A percentile compares a stretch with the other conserved stretches of the same genome.
Evolutionary conservation across 352 stramenopile genomes (phyloP).

Genomic region (Globisporangium sylvaticum): DNA sequence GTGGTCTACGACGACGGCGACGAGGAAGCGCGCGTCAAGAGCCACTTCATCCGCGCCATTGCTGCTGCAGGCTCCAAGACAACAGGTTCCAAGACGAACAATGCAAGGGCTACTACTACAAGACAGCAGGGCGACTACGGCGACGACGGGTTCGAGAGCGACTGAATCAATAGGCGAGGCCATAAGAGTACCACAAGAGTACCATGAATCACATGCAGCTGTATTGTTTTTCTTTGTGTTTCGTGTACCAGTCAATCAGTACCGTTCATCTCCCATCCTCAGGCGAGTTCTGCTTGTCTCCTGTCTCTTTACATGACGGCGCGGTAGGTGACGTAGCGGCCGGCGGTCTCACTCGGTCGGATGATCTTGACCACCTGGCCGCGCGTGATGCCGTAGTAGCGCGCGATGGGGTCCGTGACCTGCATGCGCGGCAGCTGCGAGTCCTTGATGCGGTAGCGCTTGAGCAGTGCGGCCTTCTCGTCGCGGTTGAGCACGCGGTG

Average conservation of each 20-base stretch:
- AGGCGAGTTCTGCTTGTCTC: background rate
- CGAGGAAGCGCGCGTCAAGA: constrained; percentile 46
- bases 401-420: constrained; percentile 97
- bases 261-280: too few relatives aligned
- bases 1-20: constrained; percentile 76
- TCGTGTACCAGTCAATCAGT: background rate
- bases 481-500: constrained; percentile 96
- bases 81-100: constrained; percentile 5
- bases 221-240: constrained; percentile 1
- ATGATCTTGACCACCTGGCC: constrained; percentile 99
- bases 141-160: constrained; percentile 61
- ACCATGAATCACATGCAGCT: constrained; percentile 7
- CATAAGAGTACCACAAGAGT: too few relatives aligned
- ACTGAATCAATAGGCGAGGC: too few relatives aligned
- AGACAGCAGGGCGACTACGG: constrained; percentile 34
- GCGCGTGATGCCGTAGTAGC: constrained; percentile 95
- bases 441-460: constrained; percentile 98
- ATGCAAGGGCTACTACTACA: background rate
- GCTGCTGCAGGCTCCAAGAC: too few relatives aligned
- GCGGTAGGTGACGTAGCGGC: constrained; percentile 99
- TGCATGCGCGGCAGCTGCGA: constrained; percentile 99
- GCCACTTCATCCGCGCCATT: constrained; percentile 36
- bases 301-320: constrained; percentile 92
- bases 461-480: constrained; percentile 97
- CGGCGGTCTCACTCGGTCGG: constrained; percentile 97